Conservation (phyloP, 1,284 basidiomycete species). For the Naganishia cerealis region DNA sequence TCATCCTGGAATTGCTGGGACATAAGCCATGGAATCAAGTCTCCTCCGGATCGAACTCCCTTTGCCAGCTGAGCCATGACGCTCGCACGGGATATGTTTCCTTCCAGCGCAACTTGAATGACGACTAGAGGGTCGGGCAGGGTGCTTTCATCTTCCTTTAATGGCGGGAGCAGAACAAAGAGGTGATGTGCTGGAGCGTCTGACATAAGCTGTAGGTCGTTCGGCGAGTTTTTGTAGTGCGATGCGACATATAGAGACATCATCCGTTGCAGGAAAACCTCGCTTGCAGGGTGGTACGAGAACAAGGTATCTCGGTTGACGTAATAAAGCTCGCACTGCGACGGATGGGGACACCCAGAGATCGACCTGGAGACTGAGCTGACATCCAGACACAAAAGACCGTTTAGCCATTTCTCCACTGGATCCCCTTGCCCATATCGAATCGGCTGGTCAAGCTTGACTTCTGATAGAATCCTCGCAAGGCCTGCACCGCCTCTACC, state of each 20-base stretch:
- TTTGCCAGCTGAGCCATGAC: conserved; percentile 81
- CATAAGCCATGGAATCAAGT: conserved; percentile 97
- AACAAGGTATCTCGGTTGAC: conserved; percentile 96
- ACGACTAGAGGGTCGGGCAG: conserved; percentile 93
- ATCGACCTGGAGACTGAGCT: conserved; percentile 65
- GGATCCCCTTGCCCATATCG: conserved; percentile 85
- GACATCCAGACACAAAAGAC: conserved; percentile 89
- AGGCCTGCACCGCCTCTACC: conserved; percentile 52
- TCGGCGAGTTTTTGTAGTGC: conserved; percentile 99
- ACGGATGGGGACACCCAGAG: conserved; percentile 88
- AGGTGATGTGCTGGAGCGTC: conserved; percentile 96
- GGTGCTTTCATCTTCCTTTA: conserved; percentile 78
- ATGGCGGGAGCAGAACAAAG: conserved; percentile 89
- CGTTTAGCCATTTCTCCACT: conserved; percentile 93
- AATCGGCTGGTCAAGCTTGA: conserved; percentile 93
- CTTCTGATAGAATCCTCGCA: conserved; percentile 81
- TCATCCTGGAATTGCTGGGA: conserved; percentile 91
- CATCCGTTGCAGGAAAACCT: conserved; percentile 95
- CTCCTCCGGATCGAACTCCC: conserved; percentile 65
- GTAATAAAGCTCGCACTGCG: conserved; percentile 90
- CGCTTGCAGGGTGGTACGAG: conserved; percentile 93
- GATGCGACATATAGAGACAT: conserved; percentile 96
- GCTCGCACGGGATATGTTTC: conserved; percentile 80
- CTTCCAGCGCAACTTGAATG: conserved; percentile 91
- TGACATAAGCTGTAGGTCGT: conserved; percentile 92